A percentile compares a stretch with the other conserved stretches of the same genome.
These are phyloP conservation scores for Blastomyces emzantsi DNA, from an alignment of 2,329 filamentous ascomycete genomes.

Conservation along the genomic window DNA sequence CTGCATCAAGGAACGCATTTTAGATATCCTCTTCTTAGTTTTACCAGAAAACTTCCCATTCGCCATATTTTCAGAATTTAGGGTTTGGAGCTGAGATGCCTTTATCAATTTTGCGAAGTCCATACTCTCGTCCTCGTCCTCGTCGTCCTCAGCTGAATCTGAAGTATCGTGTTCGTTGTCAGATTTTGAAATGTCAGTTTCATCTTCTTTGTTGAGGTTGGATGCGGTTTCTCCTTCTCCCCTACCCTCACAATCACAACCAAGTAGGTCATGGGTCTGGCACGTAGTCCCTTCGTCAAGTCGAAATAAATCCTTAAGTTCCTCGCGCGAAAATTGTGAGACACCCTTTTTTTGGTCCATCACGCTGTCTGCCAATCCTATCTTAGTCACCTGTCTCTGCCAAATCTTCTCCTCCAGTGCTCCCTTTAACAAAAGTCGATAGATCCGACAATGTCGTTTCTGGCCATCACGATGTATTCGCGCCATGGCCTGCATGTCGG, in stretches of 20 bases:
- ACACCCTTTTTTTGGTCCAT: slow-evolving; percentile 56
- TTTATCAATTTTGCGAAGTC: slow-evolving; percentile 30
- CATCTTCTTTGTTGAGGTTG: neutral
- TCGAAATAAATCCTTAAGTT: slow-evolving; percentile 58
- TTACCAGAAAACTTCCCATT: slow-evolving; percentile 22
- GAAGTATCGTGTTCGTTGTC: slow-evolving; percentile 5
- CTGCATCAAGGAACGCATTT: slow-evolving; percentile 36
- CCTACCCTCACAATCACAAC: slow-evolving; percentile 52
- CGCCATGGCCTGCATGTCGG: slow-evolving; percentile 65
- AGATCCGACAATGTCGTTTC: slow-evolving; percentile 58
- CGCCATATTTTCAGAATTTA: neutral
- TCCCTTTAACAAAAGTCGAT: slow-evolving; percentile 58
- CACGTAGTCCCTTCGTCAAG: slow-evolving; percentile 53
- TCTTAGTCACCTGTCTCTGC: slow-evolving; percentile 62
- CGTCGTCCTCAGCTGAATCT: slow-evolving; percentile 13
- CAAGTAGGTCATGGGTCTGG: slow-evolving; percentile 59
- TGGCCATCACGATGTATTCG: slow-evolving; percentile 66
- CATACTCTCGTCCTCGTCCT: slow-evolving; percentile 20
- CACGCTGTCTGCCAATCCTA: slow-evolving; percentile 60
- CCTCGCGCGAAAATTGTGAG: slow-evolving; percentile 55
- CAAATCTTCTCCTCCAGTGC: slow-evolving; percentile 67
- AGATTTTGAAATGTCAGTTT: neutral
- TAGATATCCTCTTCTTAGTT: slow-evolving; percentile 23
- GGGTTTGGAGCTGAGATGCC: slow-evolving; percentile 30
- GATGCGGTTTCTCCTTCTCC: slow-evolving; percentile 27